phyloP scores from a whole-genome alignment of 139 green algal genomes.

The Auxenochlorella pyrenoidosa region DNA sequence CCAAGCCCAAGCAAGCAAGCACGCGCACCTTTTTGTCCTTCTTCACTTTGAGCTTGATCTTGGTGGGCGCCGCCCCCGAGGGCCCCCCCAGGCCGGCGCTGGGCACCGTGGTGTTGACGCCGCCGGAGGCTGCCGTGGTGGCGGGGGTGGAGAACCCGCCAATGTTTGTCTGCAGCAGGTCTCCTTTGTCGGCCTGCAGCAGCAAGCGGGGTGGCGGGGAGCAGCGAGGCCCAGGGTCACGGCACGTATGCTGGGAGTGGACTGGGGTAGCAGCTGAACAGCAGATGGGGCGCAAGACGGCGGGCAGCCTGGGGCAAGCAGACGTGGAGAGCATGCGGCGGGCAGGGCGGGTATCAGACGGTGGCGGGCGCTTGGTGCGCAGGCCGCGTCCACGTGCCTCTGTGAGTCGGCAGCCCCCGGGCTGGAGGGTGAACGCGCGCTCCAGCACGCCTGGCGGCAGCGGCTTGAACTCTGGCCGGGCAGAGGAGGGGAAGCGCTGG shows the following conservation, averaged over 20 bases:
- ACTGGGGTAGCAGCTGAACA: not conserved
- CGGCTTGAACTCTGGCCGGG: not conserved
- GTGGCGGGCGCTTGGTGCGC: not conserved
- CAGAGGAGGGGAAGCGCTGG: not conserved
- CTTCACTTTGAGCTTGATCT: conserved; percentile 29
- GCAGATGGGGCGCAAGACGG: not conserved
- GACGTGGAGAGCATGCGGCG: no score
- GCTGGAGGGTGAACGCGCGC: not conserved
- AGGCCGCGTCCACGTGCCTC: not conserved
- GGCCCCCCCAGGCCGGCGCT: not conserved
- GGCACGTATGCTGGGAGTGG: not conserved
- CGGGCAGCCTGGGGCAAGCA: not conserved
- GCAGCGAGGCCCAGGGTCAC: not conserved
- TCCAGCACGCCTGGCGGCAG: not conserved
- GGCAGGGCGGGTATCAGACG: no score
- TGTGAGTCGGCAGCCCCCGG: not conserved
- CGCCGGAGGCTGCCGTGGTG: not conserved
- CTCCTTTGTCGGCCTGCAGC: conserved; percentile 18
- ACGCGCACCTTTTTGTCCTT: conserved; percentile 13
- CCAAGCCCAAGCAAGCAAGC: no score
- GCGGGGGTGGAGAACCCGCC: not conserved
- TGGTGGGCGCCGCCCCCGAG: not conserved
- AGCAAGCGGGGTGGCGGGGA: not conserved
- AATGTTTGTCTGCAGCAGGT: conserved; percentile 14
- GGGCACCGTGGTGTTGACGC: not conserved